Base-by-base conservation (phyloP, 331 rosid genomes). In the Saraca asoca region DNA sequence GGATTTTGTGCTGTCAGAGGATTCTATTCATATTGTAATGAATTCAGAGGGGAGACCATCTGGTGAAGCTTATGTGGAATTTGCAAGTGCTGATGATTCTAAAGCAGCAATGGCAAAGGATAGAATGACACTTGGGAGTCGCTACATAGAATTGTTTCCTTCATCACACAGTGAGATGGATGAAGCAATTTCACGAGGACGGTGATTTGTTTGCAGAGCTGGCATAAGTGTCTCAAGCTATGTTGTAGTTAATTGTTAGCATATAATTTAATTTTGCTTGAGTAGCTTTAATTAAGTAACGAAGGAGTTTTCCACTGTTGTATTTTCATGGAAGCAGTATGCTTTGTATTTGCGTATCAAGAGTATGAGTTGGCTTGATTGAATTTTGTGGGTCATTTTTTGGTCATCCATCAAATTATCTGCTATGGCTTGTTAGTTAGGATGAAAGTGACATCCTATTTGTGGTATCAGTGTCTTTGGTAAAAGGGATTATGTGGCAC, bases 21-120 rank as follows among this genome's bases (percentile, higher is more conserved):
- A 83, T 19, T 74, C 81, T 0, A 56, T 89, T 70, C 87, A 87
- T 75, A 76, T 91, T 38, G 42, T 81, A 57, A 58, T 83, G 96
- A 91, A 87, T 70, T 91, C 90, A 5, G 96, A 88, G 78, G 98
- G 98, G 14, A 85, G 98, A 66, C 92, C 95, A 31, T 87, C 92
- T 19, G 98, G 98, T 70, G 96, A 91, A 79, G 98, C 95, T 58
- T 88, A 85, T 69, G 96, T 87, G 56, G 98, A 91, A 90, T 91
- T 91, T 46, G 75, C 75, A 31, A 75, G 73, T 24, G 82, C 84
- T 15, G 90, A 87, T 54, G 98, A 91, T 67, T 91, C 98, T 5
- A 87, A 82, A 76, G 86, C 92, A 15, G 96, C 98, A 13, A 91
- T 91, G 98, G 77, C 71, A 13, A 91, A 91, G 81, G 95, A 89